Conservation (phyloP, 2,329 filamentous ascomycete genomes). For the Remersonia thermophila region DNA sequence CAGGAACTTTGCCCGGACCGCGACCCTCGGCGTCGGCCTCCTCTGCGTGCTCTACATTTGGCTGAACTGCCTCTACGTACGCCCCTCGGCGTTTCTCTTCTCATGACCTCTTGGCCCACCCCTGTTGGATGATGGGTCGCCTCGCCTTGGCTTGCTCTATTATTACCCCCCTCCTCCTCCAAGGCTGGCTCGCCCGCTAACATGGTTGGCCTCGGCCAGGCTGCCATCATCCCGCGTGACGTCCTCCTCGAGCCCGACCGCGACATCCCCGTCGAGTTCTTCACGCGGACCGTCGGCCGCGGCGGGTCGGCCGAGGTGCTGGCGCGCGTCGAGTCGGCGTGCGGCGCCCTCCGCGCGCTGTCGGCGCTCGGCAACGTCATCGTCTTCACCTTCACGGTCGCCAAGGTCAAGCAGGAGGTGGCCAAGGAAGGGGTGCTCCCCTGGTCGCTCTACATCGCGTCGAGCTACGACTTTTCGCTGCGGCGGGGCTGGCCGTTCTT, state of each 20-base stretch:
- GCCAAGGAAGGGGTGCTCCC: conserved; percentile 13
- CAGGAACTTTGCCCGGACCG: conserved; percentile 8
- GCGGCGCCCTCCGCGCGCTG: conserved; percentile 7
- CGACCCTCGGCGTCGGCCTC: conserved; percentile 1
- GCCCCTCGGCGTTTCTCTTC: too few relatives aligned
- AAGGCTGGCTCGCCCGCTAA: too few relatives aligned
- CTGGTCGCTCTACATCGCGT: conserved; percentile 8
- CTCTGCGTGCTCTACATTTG: conserved; percentile 6
- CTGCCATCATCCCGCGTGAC: conserved; percentile 10
- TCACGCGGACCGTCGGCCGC: conserved; percentile 8
- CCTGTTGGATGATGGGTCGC: too few relatives aligned
- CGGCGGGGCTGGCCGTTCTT: conserved; percentile 10
- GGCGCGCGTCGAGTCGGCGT: conserved; percentile 1
- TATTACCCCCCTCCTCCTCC: too few relatives aligned
- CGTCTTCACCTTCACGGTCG: conserved; percentile 13
- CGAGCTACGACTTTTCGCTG: conserved; percentile 10
- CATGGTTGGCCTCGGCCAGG: conserved; percentile 5
- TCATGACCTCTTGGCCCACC: too few relatives aligned
- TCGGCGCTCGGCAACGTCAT: conserved; percentile 13
- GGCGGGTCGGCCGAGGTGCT: not conserved
- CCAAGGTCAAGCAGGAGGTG: conserved; percentile 11
- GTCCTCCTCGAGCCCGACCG: conserved; percentile 6
- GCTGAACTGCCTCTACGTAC: conserved; percentile 9
- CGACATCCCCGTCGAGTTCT: conserved; percentile 10
- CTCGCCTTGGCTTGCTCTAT: too few relatives aligned